Evolutionary conservation across 139 green algal species (phyloP), one percentile per base, ranked within the genome.

Genomic region (Micractinium conductrix): DNA sequence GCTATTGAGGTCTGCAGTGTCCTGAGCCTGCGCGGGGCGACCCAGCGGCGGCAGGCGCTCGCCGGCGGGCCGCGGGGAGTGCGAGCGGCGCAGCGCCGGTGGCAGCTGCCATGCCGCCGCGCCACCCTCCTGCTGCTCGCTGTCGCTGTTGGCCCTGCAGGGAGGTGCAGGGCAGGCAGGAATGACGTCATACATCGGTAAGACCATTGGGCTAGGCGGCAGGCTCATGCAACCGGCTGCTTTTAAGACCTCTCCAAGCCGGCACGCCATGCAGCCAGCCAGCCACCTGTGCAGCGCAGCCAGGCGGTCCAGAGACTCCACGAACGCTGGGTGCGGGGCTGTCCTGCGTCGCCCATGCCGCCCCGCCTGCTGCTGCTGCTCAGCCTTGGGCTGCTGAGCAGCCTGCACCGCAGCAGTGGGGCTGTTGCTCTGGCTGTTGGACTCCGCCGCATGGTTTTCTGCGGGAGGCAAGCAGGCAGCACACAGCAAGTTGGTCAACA

Each of bases 111-210:
- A 73, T n/a, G n/a, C n/a, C 12, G 68, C 17, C 1, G 48, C 58
- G 76, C 55, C 62, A 28, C 38, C 38, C 35, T 55, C 58, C 38
- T 55, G 76, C 58, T 82, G 76, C 26, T 82, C 76, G 28, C 38
- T 72, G 38, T 82, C 76, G 26, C 76, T 82, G n/a, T 38, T 55
- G 21, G 58, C 76, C 58, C 76, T 82, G 58, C 58, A 81, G n/a
- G 33, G 33, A 2, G 37, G 28, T 26, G 26, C 55, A 12, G 30
- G 30, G 30, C 63, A 70, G 33, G n/a, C 19, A 75, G 10, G 48
- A n/a, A n/a, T 58, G 48, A 58, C 12, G 48, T 14, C 48, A 22
- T 62, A 62, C 5, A 16, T 30, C 19, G 8, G 10, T 21, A 62
- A 21, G 26, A 62, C 19, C 7, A 19, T 62, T 22, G 38, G 16